Evolutionary conservation across 2,329 filamentous ascomycete genomes (phyloP).

Genomic region (Gnomoniopsis sp.): DNA sequence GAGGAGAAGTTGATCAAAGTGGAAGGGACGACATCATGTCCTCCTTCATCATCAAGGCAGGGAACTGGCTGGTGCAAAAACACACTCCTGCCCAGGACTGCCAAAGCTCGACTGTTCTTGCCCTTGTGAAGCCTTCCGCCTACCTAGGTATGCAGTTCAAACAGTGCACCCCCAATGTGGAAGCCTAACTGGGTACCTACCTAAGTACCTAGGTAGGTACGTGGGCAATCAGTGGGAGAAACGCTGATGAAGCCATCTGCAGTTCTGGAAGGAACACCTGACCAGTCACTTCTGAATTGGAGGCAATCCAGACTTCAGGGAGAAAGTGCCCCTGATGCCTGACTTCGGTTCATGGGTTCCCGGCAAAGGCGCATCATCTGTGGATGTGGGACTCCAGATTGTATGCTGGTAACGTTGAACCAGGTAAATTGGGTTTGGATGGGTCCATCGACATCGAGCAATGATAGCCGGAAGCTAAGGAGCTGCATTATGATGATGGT

Average conservation of each 20-base stretch:
- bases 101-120: not conserved
- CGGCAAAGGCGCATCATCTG: conserved; percentile 5
- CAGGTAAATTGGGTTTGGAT: not conserved
- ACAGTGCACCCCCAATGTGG: not conserved
- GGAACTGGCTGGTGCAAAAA: not conserved
- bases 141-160: not conserved
- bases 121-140: not conserved
- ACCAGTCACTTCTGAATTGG: not conserved
- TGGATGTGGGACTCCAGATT: conserved; percentile 4
- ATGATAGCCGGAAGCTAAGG: not conserved
- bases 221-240: no score
- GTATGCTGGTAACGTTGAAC: not conserved
- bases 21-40: conserved; percentile 14
- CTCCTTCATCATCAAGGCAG: not conserved
- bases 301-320: not conserved
- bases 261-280: not conserved
- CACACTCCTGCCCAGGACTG: not conserved
- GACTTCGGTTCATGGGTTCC: conserved; percentile 1
- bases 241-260: not conserved
- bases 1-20: conserved; percentile 4
- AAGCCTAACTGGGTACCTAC: not conserved
- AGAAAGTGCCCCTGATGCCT: not conserved
- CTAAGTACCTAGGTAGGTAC: not conserved
- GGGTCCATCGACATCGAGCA: not conserved
- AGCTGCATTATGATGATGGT: not conserved